Conservation (phyloP, 495 filamentous ascomycete genomes). For the Tuber magnatum region DNA sequence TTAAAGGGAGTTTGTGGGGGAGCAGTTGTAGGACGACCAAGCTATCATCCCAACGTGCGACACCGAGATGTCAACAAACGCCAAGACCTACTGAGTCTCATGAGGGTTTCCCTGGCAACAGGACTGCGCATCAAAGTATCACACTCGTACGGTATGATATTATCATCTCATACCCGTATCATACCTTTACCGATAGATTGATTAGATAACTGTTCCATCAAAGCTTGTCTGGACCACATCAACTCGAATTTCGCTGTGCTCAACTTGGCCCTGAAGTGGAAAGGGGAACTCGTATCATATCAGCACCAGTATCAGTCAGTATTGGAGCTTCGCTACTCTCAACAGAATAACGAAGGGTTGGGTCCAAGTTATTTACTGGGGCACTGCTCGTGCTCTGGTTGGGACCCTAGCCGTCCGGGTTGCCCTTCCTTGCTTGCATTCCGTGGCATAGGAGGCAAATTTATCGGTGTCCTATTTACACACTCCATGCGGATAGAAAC, state of each 20-base stretch:
- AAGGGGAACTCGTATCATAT: not conserved
- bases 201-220: not conserved
- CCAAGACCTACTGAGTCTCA: slow-evolving; percentile 16
- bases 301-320: not conserved
- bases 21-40: slow-evolving; percentile 11
- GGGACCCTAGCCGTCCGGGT: too few relatives aligned
- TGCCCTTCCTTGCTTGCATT: not conserved
- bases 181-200: not conserved
- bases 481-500: not conserved
- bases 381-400: not conserved
- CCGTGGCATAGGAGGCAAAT: not conserved
- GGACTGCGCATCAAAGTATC: not conserved
- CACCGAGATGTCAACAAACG: slow-evolving; percentile 25
- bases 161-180: too few relatives aligned
- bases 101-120: slow-evolving; percentile 27
- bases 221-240: slow-evolving; percentile 1
- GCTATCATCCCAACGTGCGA: slow-evolving; percentile 22
- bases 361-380: not conserved
- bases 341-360: not conserved
- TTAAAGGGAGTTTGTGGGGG: slow-evolving; percentile 11
- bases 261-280: not conserved
- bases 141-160: too few relatives aligned
- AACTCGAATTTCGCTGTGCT: not conserved
- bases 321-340: not conserved
- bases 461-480: not conserved